Base-by-base conservation (phyloP, 2,329 filamentous ascomycete species). In the Catunica adiposa region DNA sequence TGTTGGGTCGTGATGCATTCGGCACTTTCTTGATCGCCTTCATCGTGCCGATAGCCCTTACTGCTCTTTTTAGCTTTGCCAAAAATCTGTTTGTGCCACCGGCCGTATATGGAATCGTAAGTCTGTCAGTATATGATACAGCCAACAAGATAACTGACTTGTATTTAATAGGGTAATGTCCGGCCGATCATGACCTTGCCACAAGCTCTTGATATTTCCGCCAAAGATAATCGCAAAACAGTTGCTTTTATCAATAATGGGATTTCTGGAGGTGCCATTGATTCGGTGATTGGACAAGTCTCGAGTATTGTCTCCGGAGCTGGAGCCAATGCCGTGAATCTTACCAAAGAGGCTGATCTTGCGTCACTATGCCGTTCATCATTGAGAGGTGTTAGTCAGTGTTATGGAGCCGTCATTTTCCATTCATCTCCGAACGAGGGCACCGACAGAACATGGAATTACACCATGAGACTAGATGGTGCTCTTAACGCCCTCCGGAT, bases 71-170 rank as follows among this genome's bases (percentile, higher is more conserved):
- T 59, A 77, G 72, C 54, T 90, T 84, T 66, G 83, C 87, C 15
- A 83, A 86, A 62, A 89, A 89, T 65, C 78, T 95, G 60, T 90
- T 94, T 63, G 78, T 89, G 2, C 83, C 87, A 1, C 83, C 86
- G 1, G 83, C 84, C 0, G 70, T 75, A 2, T 94, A 77, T 63
- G 89, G 89, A 47, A 80, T 95, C 61, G 57, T 59, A 46, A 48
- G 57, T 59, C 55, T 31, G 9, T 3, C 4, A 34, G 22, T 47
- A n/a, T 22, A 8, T 5, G 3, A 7, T 34, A 26, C 15, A 4
- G 1, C 17, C 26, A 20, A 29, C 15, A 14, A 26, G 23, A 47
- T 31, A 34, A 22, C 50, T 52, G 7, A 31, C 40, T 46, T 46
- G 14, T n/a, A 9, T 44, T n/a, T n/a, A 46, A 11, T 46, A 59